Conservation (phyloP, 306 rosid genomes). For the Cucurbita maxima region DNA sequence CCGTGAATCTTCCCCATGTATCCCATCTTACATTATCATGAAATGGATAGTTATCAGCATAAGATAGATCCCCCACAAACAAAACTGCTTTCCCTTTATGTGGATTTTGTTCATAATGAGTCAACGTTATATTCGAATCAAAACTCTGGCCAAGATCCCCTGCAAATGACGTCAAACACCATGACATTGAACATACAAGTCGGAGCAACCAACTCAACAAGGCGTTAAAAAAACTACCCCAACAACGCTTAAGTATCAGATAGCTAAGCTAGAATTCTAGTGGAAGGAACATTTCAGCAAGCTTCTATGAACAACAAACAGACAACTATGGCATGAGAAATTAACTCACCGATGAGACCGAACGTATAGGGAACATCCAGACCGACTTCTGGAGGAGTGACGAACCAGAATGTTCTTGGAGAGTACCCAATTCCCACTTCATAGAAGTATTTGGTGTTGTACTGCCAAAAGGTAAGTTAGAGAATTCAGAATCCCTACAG, state of each 20-base stretch:
- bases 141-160: slow-evolving; percentile 91
- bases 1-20: slow-evolving; percentile 72
- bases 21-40: slow-evolving; percentile 74
- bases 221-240: background rate
- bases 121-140: slow-evolving; percentile 62
- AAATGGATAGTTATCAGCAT: slow-evolving; percentile 57
- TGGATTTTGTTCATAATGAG: slow-evolving; percentile 58
- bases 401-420: slow-evolving; percentile 58
- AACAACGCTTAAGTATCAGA: background rate
- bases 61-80: slow-evolving; percentile 76
- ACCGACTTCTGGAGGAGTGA: slow-evolving; percentile 68
- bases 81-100: slow-evolving; percentile 48
- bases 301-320: background rate
- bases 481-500: background rate
- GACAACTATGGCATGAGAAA: background rate
- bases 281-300: background rate
- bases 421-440: slow-evolving; percentile 51
- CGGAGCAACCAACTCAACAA: background rate
- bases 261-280: background rate
- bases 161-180: background rate
- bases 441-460: slow-evolving; percentile 61
- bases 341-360: slow-evolving; percentile 64
- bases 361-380: slow-evolving; percentile 85
- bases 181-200: background rate
- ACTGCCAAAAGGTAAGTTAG: slow-evolving; percentile 19